Evolutionary conservation across 78 protist species (phyloP), one percentile per base, ranked within the genome.

Genomic region (Dictyostelium purpureum): DNA sequence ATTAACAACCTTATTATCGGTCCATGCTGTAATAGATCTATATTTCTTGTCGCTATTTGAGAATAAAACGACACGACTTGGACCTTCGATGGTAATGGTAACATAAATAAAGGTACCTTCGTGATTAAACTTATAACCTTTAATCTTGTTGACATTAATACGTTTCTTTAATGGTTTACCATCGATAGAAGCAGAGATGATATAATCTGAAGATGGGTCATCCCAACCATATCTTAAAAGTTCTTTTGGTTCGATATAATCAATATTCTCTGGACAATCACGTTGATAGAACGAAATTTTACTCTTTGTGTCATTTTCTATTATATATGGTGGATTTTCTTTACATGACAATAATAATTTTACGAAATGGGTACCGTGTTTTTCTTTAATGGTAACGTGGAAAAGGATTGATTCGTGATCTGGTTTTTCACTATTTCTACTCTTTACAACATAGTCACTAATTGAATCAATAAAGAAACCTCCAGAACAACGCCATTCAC

Each of bases 121-220:
- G 42, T 59, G 11, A 2, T 12, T 21, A 0, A 56, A 9, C 45
- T 85, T 57, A 37, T 70, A 61, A 12, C 77, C 92, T 26, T 77
- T 85, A 63, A 85, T 85, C 82, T 85, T 85, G 19, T 85, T 85
- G 61, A 73, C 31, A 28, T 85, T 85, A 33, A 85, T 51, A 37
- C 70, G 54, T 21, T 61, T 56, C 42, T 70, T 73, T 9, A 85
- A 40, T 85, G 57, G 67, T 19, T 85, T 57, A 35, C 78, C 92
- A 2, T 85, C 82, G 2, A 85, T n/a, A n/a, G 69, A 16, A 16
- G 54, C 59, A 2, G 28, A 16, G 21, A 85, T 38, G 31, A 43
- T 12, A 5, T 70, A 85, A 4, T 42, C 83, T 0, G 43, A 59
- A 2, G 65, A 45, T 31, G 92, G 92, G 9, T 85, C 92, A 40